phyloP scores from a whole-genome alignment of 768 basidiomycete genomes.

The Kwoniella shandongensis region DNA sequence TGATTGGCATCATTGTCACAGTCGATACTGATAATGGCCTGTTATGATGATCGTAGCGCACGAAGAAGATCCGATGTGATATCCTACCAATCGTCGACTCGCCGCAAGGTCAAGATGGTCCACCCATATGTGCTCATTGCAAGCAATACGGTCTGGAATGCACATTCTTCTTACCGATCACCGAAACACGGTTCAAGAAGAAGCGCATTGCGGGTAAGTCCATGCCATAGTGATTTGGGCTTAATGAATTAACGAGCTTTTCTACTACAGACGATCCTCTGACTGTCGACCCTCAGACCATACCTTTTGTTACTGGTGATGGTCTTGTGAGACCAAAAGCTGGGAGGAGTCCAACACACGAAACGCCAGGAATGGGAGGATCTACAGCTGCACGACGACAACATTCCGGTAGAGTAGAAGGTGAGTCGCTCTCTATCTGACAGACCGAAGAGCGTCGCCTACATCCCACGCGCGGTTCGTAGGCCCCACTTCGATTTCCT shows the following conservation, averaged over 20 bases:
- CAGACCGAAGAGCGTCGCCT: too few relatives aligned
- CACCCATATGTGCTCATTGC: slow-evolving; percentile 87
- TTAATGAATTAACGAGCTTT: background rate
- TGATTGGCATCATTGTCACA: background rate
- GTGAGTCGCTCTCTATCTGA: slow-evolving; percentile 29
- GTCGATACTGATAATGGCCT: slow-evolving; percentile 1
- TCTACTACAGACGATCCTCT: too few relatives aligned
- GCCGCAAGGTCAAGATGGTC: slow-evolving; percentile 57
- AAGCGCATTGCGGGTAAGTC: slow-evolving; percentile 77
- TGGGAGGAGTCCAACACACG: background rate
- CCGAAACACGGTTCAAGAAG: slow-evolving; percentile 98
- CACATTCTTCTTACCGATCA: slow-evolving; percentile 96
- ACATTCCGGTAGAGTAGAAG: slow-evolving; percentile 31
- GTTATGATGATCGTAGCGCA: slow-evolving; percentile 28
- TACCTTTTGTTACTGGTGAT: too few relatives aligned
- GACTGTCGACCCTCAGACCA: too few relatives aligned
- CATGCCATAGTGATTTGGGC: too few relatives aligned
- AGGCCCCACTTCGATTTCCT: slow-evolving; percentile 85
- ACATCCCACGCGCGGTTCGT: too few relatives aligned
- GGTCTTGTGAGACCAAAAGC: background rate
- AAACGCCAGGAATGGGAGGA: too few relatives aligned
- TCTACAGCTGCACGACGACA: too few relatives aligned
- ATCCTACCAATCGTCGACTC: slow-evolving; percentile 63
- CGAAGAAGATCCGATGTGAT: slow-evolving; percentile 65
- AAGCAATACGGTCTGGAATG: slow-evolving; percentile 90